Percentiles rank a stretch among this genome's conserved stretches.
Conservation (phyloP, 2,329 filamentous ascomycete species). For the Dendrostoma leiphaemia region DNA sequence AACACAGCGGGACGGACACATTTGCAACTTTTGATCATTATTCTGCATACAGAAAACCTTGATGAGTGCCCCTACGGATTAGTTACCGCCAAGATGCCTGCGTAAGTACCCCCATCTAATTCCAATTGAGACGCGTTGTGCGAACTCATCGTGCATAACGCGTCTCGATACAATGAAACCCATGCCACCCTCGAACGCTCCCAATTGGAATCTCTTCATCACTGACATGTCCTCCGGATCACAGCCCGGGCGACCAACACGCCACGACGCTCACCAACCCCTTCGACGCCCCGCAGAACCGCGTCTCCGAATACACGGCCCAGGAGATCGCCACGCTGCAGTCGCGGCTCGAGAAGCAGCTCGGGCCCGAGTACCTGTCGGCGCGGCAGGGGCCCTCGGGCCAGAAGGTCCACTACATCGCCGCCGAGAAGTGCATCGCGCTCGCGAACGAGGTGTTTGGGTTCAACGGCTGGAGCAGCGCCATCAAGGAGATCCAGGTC, state of each 20-base stretch:
- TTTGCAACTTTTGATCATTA: no score
- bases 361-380: conserved; percentile 95
- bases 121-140: conserved; percentile 13
- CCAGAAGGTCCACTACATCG: conserved; percentile 85
- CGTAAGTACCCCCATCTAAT: conserved; percentile 31
- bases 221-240: no score
- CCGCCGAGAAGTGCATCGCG: conserved; percentile 95
- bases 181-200: no score
- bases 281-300: conserved; percentile 70
- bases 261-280: conserved; percentile 64
- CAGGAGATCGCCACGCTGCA: conserved; percentile 86
- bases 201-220: no score
- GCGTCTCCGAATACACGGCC: conserved; percentile 81
- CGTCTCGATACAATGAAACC: no score
- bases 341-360: conserved; percentile 82
- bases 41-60: background rate
- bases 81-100: conserved; percentile 37
- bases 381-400: conserved; percentile 79
- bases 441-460: conserved; percentile 94
- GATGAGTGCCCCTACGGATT: background rate
- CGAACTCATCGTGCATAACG: background rate
- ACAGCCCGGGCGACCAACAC: conserved; percentile 69
- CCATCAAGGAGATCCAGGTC: conserved; percentile 91
- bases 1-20: background rate
- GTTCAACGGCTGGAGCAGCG: conserved; percentile 96